phyloP scores from a whole-genome alignment of 2,329 filamentous ascomycete genomes.

The Xylaria arbuscula region DNA sequence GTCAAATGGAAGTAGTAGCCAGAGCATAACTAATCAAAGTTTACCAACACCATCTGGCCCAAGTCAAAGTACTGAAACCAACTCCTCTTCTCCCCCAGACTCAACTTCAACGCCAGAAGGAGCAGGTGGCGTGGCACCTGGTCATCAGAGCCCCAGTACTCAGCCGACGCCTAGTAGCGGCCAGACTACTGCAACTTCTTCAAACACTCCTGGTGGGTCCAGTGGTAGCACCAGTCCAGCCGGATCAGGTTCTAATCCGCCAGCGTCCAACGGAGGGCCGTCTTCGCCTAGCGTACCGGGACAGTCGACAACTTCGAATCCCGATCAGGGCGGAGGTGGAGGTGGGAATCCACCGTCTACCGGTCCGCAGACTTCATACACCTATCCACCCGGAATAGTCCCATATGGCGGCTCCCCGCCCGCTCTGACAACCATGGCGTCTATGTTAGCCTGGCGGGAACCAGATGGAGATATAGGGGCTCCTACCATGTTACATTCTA shows the following conservation, averaged over 20 bases:
- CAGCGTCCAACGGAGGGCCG: constrained; percentile 24
- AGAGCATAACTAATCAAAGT: constrained; percentile 16
- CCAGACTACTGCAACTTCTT: constrained; percentile 19
- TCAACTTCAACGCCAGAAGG: constrained; percentile 35
- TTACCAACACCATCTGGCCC: constrained; percentile 31
- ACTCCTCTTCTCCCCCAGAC: constrained; percentile 21
- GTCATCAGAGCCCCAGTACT: constrained; percentile 32
- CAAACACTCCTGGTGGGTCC: constrained; percentile 16
- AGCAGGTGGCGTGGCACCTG: constrained; percentile 35
- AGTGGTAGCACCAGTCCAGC: constrained; percentile 25
- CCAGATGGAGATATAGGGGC: constrained; percentile 36
- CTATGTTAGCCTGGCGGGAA: constrained; percentile 43
- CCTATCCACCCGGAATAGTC: constrained; percentile 43
- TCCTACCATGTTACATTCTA: constrained; percentile 36
- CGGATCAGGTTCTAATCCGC: constrained; percentile 19
- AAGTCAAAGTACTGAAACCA: constrained; percentile 27
- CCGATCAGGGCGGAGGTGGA: constrained; percentile 20
- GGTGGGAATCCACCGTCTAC: constrained; percentile 24
- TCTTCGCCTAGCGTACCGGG: constrained; percentile 22
- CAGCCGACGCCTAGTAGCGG: constrained; percentile 21
- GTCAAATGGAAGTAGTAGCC: constrained; percentile 19
- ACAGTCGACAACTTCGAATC: constrained; percentile 26
- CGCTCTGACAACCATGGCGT: constrained; percentile 43
- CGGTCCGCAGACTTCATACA: constrained; percentile 41
- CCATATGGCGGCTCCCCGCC: constrained; percentile 43